These are phyloP conservation scores for Moesziomyces antarcticus DNA, from an alignment of 1,284 basidiomycete genomes.

Conservation along the genomic window DNA sequence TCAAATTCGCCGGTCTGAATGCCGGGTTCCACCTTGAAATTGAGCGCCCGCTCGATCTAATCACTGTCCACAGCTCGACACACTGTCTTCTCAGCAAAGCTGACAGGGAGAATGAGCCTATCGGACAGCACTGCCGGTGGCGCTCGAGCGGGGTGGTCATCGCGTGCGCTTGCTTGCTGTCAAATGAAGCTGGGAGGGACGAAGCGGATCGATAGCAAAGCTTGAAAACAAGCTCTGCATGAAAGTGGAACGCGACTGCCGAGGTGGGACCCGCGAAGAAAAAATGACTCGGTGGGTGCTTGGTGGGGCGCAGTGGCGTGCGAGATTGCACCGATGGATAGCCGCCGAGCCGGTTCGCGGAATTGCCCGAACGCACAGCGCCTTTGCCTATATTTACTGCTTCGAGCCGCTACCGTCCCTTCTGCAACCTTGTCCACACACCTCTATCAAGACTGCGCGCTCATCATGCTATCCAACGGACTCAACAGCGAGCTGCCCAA, in stretches of 20 bases:
- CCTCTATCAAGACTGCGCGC: no score
- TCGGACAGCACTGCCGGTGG: no score
- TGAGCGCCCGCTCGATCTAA: no score
- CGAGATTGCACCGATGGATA: background rate
- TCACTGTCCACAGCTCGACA: no score
- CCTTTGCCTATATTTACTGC: background rate
- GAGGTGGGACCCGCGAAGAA: background rate
- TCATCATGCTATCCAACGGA: constrained; percentile 19
- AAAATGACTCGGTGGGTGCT: background rate
- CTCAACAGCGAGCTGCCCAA: constrained; percentile 19
- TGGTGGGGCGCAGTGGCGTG: background rate
- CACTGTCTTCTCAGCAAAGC: no score
- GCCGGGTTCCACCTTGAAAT: no score
- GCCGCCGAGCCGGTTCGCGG: constrained; percentile 2
- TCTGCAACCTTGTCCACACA: no score
- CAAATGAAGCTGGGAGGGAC: no score
- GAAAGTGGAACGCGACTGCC: background rate
- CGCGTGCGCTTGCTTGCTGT: no score
- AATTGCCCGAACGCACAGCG: constrained; percentile 13
- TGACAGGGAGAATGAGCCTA: no score
- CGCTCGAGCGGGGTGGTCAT: no score
- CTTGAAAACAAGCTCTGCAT: background rate
- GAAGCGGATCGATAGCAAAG: background rate
- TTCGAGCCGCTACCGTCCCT: no score
- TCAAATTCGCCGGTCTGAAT: background rate